Percentiles rank a stretch among this genome's conserved stretches.
These are phyloP conservation scores for Pichia phayaonensis DNA, from an alignment of 805 yeast species.

Conservation along the genomic window DNA sequence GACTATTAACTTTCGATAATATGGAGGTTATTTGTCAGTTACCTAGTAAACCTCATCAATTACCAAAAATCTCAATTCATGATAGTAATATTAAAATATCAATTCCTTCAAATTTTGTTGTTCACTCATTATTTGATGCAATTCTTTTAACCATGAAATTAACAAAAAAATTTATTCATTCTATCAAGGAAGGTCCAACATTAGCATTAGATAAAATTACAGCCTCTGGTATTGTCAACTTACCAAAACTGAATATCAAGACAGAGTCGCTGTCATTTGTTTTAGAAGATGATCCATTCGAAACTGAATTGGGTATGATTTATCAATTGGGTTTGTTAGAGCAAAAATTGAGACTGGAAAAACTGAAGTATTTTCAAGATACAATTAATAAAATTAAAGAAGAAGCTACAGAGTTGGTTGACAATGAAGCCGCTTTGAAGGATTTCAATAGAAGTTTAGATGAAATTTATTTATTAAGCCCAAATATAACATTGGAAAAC, in stretches of 20 bases:
- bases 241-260: constrained; percentile 37
- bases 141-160: constrained; percentile 61
- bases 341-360: constrained; percentile 42
- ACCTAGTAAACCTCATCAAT: background rate
- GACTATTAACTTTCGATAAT: constrained; percentile 10
- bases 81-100: constrained; percentile 39
- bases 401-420: background rate
- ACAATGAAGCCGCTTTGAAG: background rate
- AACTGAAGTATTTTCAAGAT: constrained; percentile 22
- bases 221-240: constrained; percentile 14
- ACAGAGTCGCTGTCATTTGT: constrained; percentile 37
- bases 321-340: constrained; percentile 52
- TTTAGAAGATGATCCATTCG: constrained; percentile 61
- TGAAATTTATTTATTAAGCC: background rate
- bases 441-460: background rate
- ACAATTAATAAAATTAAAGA: constrained; percentile 1
- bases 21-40: constrained; percentile 8
- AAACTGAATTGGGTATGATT: constrained; percentile 49
- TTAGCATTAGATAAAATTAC: background rate
- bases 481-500: background rate
- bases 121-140: constrained; percentile 76
- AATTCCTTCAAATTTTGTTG: constrained; percentile 67
- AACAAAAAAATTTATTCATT: constrained; percentile 48
- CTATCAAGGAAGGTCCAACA: constrained; percentile 31
- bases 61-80: constrained; percentile 12